Percentiles rank a stretch among this genome's conserved stretches.
These are phyloP conservation scores for Dimargaris cristalligena DNA, from an alignment of 192 early-diverging fungal species.

Conservation along the genomic window DNA sequence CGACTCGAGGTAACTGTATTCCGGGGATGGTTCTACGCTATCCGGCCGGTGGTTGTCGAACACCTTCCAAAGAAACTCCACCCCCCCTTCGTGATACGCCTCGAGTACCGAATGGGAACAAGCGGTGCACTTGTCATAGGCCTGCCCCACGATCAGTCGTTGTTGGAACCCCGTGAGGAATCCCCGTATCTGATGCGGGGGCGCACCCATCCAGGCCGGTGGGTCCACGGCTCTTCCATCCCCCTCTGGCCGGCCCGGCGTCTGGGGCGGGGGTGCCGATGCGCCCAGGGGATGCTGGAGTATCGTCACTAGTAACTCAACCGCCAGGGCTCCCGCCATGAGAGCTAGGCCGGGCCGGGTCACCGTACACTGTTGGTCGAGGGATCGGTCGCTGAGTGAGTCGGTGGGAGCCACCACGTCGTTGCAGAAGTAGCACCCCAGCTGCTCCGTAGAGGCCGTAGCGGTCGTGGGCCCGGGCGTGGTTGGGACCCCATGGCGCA, in stretches of 20 bases:
- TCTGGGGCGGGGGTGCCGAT: conserved; percentile 17
- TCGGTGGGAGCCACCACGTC: conserved; percentile 94
- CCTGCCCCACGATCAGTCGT: conserved; percentile 61
- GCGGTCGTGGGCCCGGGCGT: neutral
- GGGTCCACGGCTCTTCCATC: too few species aligned
- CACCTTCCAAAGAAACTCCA: conserved; percentile 56
- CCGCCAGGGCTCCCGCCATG: conserved; percentile 69
- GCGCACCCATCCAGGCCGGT: conserved; percentile 47
- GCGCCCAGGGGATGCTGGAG: conserved; percentile 54
- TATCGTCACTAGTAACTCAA: conserved; percentile 78
- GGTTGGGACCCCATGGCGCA: conserved; percentile 70
- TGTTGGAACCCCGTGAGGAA: conserved; percentile 76
- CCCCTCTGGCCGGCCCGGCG: neutral
- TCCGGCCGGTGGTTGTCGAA: conserved; percentile 32
- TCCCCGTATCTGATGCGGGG: conserved; percentile 92
- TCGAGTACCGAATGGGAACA: conserved; percentile 44
- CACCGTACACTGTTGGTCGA: conserved; percentile 98
- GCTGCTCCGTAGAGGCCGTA: neutral
- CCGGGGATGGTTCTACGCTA: conserved; percentile 11
- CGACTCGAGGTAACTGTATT: conserved; percentile 66
- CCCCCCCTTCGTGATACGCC: conserved; percentile 46
- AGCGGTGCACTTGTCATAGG: conserved; percentile 80
- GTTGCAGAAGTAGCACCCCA: conserved; percentile 98
- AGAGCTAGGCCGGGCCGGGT: conserved; percentile 89
- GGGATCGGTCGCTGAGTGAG: conserved; percentile 78